Evolutionary conservation across 345 rosid genomes (phyloP), one percentile per base, ranked within the genome.

Genomic region (Acer saccharum): DNA sequence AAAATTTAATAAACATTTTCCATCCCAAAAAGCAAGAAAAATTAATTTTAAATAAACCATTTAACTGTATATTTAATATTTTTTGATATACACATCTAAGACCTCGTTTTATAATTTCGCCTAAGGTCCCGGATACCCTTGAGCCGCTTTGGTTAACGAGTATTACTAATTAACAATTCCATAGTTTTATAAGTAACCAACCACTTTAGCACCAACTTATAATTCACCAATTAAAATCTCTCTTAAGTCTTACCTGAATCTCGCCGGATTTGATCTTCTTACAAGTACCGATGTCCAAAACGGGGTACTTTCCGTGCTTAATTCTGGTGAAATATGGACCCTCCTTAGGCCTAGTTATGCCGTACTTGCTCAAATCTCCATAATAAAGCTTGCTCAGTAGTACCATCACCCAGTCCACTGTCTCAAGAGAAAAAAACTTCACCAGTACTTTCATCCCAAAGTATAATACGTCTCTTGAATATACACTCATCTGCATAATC

Each of bases 401-500:
- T 35, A 76, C 73, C 84, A 81, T 35, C 29, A 80, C 10, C 2
- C 44, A 55, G 71, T 84, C 89, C 72, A 78, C 81, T 35, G 57
- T 8, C 0, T 76, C 75, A 0, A 6, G 1, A 8, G 85, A 65
- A 20, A 44, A 79, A 68, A 86, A 81, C 66, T 81, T 89, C 77
- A 85, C 2, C 73, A 89, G 20, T 23, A 29, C 6, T 35, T 4
- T 35, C 64, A 86, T 69, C 4, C 80, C 94, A 44, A 81, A 32
- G 39, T 69, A 41, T 4, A 82, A 82, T 76, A 80, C 83, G 58
- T 69, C 80, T 78, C 79, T 90, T 0, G 88, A 78, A 75, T 93
- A 61, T n/a, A 94, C 55, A 39, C 91, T 97, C 69, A 89, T 80
- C 97, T 94, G 83, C 76, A 23, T 77, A 9, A 10, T n/a, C 14